These are phyloP conservation scores for Pichia manshurica DNA, from an alignment of 805 yeast species.

Conservation along the genomic window DNA sequence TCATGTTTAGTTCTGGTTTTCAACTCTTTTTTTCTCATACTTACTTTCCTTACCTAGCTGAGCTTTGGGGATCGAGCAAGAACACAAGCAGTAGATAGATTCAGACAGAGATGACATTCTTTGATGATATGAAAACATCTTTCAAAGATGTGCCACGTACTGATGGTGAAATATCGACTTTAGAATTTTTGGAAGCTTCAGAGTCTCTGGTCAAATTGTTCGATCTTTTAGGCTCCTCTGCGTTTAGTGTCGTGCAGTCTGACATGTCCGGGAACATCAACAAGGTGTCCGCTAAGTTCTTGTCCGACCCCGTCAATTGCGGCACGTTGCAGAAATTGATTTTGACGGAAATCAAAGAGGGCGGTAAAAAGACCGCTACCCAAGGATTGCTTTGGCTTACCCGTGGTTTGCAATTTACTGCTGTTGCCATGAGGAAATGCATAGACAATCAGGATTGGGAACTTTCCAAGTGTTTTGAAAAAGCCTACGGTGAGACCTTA, in stretches of 20 bases:
- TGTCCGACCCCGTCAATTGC: conserved; percentile 57
- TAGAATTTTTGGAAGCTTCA: conserved; percentile 74
- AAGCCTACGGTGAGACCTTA: conserved; percentile 77
- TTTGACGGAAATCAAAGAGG: conserved; percentile 60
- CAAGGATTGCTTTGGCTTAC: conserved; percentile 87
- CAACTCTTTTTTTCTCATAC: no score
- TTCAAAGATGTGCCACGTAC: conserved; percentile 68
- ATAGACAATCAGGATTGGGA: conserved; percentile 58
- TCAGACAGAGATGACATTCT: conserved; percentile 38
- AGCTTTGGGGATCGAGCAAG: no score
- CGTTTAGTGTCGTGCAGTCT: conserved; percentile 77
- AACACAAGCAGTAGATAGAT: no score
- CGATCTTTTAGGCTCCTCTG: conserved; percentile 78
- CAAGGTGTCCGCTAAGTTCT: conserved; percentile 63
- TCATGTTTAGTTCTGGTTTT: no score
- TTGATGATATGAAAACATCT: conserved; percentile 69
- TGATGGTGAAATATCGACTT: conserved; percentile 62
- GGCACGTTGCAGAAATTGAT: conserved; percentile 75
- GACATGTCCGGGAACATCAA: conserved; percentile 85
- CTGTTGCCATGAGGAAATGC: conserved; percentile 79
- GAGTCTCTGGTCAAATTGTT: conserved; percentile 79
- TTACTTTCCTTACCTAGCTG: no score
- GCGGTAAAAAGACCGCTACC: conserved; percentile 66
- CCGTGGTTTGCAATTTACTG: conserved; percentile 86
- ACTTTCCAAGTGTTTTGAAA: conserved; percentile 71